Evolutionary conservation across 1,139 yeast genomes (phyloP).

Genomic region (Eremothecium coryli): DNA sequence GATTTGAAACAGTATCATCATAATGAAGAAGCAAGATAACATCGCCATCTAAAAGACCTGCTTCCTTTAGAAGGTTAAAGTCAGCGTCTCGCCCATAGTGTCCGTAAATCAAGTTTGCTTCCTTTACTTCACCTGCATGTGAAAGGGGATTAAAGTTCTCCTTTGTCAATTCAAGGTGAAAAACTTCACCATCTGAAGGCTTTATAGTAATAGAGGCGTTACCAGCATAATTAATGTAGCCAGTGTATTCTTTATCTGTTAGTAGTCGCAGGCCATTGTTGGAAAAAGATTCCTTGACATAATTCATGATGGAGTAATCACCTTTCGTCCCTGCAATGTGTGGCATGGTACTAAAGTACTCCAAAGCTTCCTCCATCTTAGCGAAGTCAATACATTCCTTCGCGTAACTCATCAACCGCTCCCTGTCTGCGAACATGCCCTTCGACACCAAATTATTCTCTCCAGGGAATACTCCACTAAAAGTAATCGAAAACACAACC

Average conservation of each 20-base stretch:
- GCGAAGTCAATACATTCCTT: conserved; percentile 44
- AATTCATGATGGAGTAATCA: conserved; percentile 60
- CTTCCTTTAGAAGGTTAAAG: conserved; percentile 36
- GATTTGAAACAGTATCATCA: conserved; percentile 47
- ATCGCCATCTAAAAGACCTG: conserved; percentile 32
- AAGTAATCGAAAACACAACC: conserved; percentile 48
- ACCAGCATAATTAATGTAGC: conserved; percentile 52
- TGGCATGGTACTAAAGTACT: conserved; percentile 74
- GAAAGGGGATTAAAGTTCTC: conserved; percentile 63
- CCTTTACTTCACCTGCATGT: conserved; percentile 47
- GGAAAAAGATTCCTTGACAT: conserved; percentile 48
- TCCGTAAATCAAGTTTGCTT: conserved; percentile 43
- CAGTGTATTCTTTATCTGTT: conserved; percentile 42
- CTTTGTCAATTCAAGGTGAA: conserved; percentile 18
- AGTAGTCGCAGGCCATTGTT: conserved; percentile 48
- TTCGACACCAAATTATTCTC: conserved; percentile 41
- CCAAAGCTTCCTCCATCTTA: conserved; percentile 58
- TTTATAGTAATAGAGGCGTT: conserved; percentile 31
- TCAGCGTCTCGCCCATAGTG: conserved; percentile 61
- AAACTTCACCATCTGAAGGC: conserved; percentile 29
- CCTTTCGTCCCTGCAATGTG: conserved; percentile 86
- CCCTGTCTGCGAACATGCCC: conserved; percentile 58
- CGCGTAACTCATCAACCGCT: conserved; percentile 41
- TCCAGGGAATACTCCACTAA: conserved; percentile 41
- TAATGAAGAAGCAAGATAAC: conserved; percentile 55